Evolutionary conservation across 2,329 filamentous ascomycete species (phyloP), one percentile per base, ranked within the genome.

Genomic region (Aspergillus flavus): DNA sequence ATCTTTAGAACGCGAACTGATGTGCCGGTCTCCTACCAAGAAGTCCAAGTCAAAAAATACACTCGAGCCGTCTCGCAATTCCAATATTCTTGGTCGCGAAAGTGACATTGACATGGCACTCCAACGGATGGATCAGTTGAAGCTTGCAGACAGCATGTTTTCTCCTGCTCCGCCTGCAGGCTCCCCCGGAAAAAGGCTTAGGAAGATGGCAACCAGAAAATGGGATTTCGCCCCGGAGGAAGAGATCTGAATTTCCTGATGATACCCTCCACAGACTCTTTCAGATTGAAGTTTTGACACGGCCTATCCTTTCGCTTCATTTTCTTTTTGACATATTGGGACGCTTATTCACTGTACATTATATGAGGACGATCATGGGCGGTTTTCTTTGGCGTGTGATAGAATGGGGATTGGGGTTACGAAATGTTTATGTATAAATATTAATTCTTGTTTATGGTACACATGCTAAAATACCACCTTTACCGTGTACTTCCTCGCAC

Each of bases 1-100:
- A 1, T 80, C 87, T 3, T 75, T 94, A 28, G 88, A 88, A 72
- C 85, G 90, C 41, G 90, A 93, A 76, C 73, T 92, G 6, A 81
- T 81, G 0, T 82, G 81, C 16, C 84, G 87, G 59, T 92, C 88
- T 60, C 90, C 90, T 0, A 86, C 82, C 4, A 90, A 87, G 77
- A 80, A 79, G 67, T 71, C 77, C n/a, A 74, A 72, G 48, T 58
- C 72, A 12, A 78, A 76, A 61, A 76, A 74, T 12, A 64, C 66
- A 55, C 62, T 72, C 54, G 46, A 72, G 23, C 34, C 73, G 19
- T 71, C 67, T 16, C 69, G 69, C 53, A 69, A 72, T 32, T 69
- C 72, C 28, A 78, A 73, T 46, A 63, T 74, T 11, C 68, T 76
- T 0, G 69, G 74, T 48, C 73, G 76, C 11, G 76, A 78, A n/a